These are phyloP conservation scores for Colletotrichum nymphaeae DNA, from an alignment of 2,329 filamentous ascomycete genomes.

Conservation along the genomic window DNA sequence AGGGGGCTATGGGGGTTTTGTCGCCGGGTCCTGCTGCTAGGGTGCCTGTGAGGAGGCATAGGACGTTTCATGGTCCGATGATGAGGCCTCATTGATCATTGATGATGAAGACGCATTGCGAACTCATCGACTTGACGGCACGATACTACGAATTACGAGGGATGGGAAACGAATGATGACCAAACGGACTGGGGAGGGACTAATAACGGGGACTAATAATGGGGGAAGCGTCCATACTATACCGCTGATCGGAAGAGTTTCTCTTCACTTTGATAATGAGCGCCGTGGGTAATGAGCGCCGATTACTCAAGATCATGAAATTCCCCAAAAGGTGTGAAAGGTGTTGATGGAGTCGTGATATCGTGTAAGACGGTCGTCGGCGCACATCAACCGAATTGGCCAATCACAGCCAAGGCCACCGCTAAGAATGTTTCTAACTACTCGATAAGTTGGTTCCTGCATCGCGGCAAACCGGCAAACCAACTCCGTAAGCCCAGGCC, in stretches of 20 bases:
- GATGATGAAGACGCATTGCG: too few relatives aligned
- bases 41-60: conserved; percentile 1
- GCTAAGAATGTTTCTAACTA: background rate
- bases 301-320: background rate
- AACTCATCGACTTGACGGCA: background rate
- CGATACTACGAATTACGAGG: background rate
- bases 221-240: background rate
- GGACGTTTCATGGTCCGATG: conserved; percentile 22
- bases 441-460: conserved; percentile 5
- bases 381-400: background rate
- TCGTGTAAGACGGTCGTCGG: background rate
- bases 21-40: background rate
- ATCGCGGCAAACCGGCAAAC: conserved; percentile 18
- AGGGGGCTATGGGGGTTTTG: background rate
- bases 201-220: background rate
- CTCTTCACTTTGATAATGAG: too few relatives aligned
- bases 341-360: background rate
- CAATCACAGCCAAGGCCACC: conserved; percentile 9
- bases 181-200: too few relatives aligned
- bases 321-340: background rate
- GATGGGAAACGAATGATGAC: background rate
- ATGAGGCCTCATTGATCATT: conserved; percentile 9
- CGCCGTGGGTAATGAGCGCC: too few relatives aligned
- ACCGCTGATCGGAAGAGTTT: background rate
- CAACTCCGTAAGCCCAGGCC: conserved; percentile 1